A percentile compares a stretch with the other conserved stretches of the same genome.
Evolutionary conservation across 2,329 filamentous ascomycete genomes (phyloP).

Genomic region (Sporothrix inflata): DNA sequence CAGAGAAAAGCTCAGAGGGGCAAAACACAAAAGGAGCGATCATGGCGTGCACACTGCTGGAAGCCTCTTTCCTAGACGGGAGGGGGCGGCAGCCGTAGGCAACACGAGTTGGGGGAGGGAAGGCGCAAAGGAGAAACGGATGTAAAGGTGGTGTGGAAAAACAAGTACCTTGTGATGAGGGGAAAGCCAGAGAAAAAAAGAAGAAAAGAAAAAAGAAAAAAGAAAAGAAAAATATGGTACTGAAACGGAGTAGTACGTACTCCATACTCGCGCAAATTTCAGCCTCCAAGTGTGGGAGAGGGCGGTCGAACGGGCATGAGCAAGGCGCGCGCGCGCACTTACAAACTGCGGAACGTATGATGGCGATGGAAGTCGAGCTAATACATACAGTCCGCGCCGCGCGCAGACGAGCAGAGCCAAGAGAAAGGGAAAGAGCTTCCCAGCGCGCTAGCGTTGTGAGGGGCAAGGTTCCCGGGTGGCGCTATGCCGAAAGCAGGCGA

Average conservation of each 20-base stretch:
- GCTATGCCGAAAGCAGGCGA: slow-evolving; percentile 21
- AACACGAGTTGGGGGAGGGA: slow-evolving; percentile 16
- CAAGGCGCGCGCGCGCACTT: not conserved
- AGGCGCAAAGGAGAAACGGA: slow-evolving; percentile 28
- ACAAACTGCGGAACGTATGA: slow-evolving; percentile 24
- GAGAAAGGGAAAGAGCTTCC: slow-evolving; percentile 1
- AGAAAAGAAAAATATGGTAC: not conserved
- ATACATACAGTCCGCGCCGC: not conserved
- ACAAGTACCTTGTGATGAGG: not conserved
- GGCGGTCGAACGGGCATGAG: slow-evolving; percentile 28
- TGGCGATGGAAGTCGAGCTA: slow-evolving; percentile 8
- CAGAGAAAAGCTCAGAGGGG: not conserved
- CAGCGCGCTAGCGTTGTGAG: slow-evolving; percentile 6
- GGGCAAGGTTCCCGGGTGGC: slow-evolving; percentile 18
- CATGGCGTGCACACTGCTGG: slow-evolving; percentile 2
- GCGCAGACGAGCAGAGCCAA: not conserved
- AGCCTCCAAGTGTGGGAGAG: not conserved
- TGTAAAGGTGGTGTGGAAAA: slow-evolving; percentile 2
- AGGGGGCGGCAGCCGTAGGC: not conserved
- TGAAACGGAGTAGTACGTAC: not conserved
- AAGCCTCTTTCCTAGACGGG: slow-evolving; percentile 8
- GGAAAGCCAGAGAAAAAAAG: not conserved
- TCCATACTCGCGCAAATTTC: too few relatives aligned
- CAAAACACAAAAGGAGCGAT: not conserved
- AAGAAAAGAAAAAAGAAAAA: not conserved